Base-by-base conservation (phyloP, 441 rosid genomes). In the Hura crepitans region DNA sequence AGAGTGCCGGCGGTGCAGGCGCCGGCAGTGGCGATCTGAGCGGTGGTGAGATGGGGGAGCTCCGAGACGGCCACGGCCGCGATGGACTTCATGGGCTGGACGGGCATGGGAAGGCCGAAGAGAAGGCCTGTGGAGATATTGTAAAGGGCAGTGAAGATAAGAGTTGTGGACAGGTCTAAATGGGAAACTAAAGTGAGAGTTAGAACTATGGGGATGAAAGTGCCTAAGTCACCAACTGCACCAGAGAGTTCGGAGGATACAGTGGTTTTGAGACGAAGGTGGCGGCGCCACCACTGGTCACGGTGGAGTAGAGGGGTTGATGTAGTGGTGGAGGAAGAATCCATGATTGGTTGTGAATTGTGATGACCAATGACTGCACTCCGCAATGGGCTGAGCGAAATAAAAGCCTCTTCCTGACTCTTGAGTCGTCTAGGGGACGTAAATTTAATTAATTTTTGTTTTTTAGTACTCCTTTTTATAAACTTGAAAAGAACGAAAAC, bases 221-320 rank as follows among this genome's bases (percentile, higher is more conserved):
- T 92, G 11, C 97, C 97, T 0, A 92, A 80, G 85, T 92, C 97
- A 3, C 97, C 97, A 0, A 92, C 96, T 0, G 97, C 94, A 1
- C 97, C 97, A 56, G 96, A 90, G 18, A 92, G 83, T 73, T 92
- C 97, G 28, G 95, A 87, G 20, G 80, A 72, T 49, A 90, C 51
- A 62, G 65, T 50, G 69, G 77, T 82, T 70, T 80, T 83, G 51
- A 77, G 83, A 18, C 76, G 76, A 76, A 85, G 78, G 62, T 72
- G 83, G 46, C 80, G 80, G 18, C 69, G 83, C 85, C 89, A 83
- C 87, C 90, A 82, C 49, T 68, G 63, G 77, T 63, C 65, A 43
- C 46, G 78, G 12, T 2, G 75, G 75, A 62, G 81, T 69, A 79
- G 74, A 71, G 73, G 82, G 30, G 81, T 67, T 3, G 73, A 22